Evolutionary conservation across 352 stramenopile genomes (phyloP), one percentile per base, ranked within the genome.

Genomic region (Ophiocytium majus): DNA sequence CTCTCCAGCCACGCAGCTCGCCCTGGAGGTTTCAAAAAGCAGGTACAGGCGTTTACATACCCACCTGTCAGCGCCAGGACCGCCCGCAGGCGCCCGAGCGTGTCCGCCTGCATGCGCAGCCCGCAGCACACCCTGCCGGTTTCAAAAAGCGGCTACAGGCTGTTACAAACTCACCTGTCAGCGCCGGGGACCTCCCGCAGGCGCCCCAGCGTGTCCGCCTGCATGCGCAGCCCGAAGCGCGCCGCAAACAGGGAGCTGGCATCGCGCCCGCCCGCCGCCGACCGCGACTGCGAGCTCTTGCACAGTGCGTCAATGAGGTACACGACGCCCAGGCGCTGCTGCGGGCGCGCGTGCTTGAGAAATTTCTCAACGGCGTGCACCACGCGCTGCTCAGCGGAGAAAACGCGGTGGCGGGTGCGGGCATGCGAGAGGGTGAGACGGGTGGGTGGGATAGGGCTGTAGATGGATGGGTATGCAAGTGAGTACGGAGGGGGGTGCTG

Each of bases 241-340:
- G 19, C 19, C 31, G 75, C 28, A 50, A 81, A 81, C 1, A 50
- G 1, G 10, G 9, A 9, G 14, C 75, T 17, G 1, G 75, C 35
- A 10, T 37, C n/a, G 1, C 17, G 5, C 10, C 10, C 75, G 9
- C 36, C 50, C 35, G 34, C 50, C 5, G 5, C 17, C 28, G 32
- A 17, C 28, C 5, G 34, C 14, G 14, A 31, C 35, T 9, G 5
- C 36, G 37, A 32, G 10, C 1, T 9, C 50, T 81, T 81, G 75
- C 75, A 81, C 32, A 81, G 36, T 14, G 36, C 1, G 50, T 81
- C 75, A 81, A 81, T 81, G 10, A 81, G 32, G 75, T 81, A 81
- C 36, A 81, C 75, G 5, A 81, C 50, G 31, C 75, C 75, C 31
- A 81, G 19, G 50, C 75, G 75, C 31, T 37, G 75, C 50, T 37